Percentiles rank a stretch among this genome's conserved stretches.
Conservation (phyloP, 2,329 filamentous ascomycete species). For the Rasamsonia emersonii region DNA sequence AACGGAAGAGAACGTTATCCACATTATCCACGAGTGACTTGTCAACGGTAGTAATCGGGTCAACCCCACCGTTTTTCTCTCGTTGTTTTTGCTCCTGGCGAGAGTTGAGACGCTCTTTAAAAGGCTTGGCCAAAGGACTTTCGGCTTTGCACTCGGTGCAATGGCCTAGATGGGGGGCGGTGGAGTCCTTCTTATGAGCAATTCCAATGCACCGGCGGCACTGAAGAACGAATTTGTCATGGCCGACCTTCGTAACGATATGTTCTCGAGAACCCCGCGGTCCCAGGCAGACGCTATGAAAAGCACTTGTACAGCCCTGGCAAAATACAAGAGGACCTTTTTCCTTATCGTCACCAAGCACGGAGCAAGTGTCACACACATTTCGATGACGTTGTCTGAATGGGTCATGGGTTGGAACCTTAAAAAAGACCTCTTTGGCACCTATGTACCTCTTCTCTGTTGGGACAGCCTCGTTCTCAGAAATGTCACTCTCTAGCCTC, state of each 20-base stretch:
- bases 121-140: constrained; percentile 65
- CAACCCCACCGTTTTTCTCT: constrained; percentile 66
- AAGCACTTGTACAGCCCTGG: constrained; percentile 79
- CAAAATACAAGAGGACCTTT: constrained; percentile 73
- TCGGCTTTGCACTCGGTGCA: constrained; percentile 62
- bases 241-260: constrained; percentile 72
- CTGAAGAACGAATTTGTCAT: constrained; percentile 75
- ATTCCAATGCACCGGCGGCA: constrained; percentile 74
- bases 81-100: constrained; percentile 78
- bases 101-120: constrained; percentile 62
- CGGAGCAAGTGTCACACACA: constrained; percentile 63
- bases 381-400: constrained; percentile 65
- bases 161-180: constrained; percentile 59
- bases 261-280: constrained; percentile 68
- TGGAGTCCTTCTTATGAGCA: constrained; percentile 58
- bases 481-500: constrained; percentile 26
- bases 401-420: constrained; percentile 49
- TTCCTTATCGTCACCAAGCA: constrained; percentile 43
- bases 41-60: constrained; percentile 62
- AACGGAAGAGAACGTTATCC: constrained; percentile 74
- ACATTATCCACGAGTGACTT: constrained; percentile 62
- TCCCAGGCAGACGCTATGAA: constrained; percentile 77
- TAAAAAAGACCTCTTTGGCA: constrained; percentile 66
- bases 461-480: constrained; percentile 37
- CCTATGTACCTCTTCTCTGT: constrained; percentile 39